Base-by-base conservation (phyloP, 2,329 filamentous ascomycete species). In the Tricladium varicosporioides region DNA sequence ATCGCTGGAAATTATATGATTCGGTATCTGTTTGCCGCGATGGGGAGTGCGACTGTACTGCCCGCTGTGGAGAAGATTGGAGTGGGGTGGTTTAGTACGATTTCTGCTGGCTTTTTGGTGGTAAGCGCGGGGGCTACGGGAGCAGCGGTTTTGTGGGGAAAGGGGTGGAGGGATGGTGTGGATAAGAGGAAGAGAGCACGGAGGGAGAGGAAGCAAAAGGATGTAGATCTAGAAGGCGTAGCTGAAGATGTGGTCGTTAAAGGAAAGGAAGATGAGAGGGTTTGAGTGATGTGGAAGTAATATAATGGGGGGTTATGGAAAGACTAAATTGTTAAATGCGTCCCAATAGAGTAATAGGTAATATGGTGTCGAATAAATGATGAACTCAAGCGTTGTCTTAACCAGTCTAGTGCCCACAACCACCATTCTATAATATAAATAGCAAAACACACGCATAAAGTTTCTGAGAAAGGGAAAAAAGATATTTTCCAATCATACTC, bases 1-100 rank as follows among this genome's bases (percentile, higher is more conserved):
- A 83, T 91, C 45, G 88, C 89, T 0, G 88, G 88, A 0, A 94
- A 93, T 70, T 94, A 92, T 71, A 84, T 91, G 66, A 77, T 89
- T 51, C 79, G 90, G 5, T 94, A 93, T 70, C 68, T 91, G 5
- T 88, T 92, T 63, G 89, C 85, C 0, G 89, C 88, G 10, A 73
- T 83, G 4, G 88, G 84, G 0, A 88, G 85, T 2, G 89, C 87
- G 0, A 82, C 84, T 1, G 89, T 89, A 54, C 75, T 94, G 56
- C 91, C 91, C 0, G 87, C 86, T 1, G 80, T 92, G n/a, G 76
- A 91, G 58, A 75, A 72, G 31, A 87, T 94, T 54, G 90, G 91
- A 2, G 85, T 93, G 0, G 91, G 90, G 0, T 92, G 89, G 88
- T 92, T 92, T 69, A 86, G 81, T 47, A 92, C 89, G 1, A 86